phyloP scores from a whole-genome alignment of 345 rosid species.

The Alliaria petiolata region DNA sequence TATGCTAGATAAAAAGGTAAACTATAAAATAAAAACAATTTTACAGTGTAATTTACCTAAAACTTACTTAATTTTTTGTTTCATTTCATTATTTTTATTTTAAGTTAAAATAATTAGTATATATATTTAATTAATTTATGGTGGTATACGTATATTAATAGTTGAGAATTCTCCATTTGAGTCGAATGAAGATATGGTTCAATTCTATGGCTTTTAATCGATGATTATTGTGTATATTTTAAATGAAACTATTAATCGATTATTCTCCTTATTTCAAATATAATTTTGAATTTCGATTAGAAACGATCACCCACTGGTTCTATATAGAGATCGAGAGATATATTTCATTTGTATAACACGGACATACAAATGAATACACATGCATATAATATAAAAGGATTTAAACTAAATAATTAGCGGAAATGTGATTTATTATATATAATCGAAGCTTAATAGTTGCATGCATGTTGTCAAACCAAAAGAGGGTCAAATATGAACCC shows the following conservation, averaged over 20 bases:
- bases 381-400: background rate
- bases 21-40: background rate
- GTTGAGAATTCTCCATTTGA: background rate
- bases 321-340: background rate
- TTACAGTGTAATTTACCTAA: background rate
- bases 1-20: background rate
- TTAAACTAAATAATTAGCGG: background rate
- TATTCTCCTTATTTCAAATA: background rate
- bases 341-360: background rate
- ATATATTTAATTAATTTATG: background rate
- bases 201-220: background rate
- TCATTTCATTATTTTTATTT: background rate
- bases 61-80: background rate
- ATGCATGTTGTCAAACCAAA: conserved; percentile 22
- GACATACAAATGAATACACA: background rate
- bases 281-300: background rate
- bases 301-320: background rate
- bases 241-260: background rate
- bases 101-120: background rate
- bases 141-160: background rate
- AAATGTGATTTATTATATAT: conserved; percentile 22
- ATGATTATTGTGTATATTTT: background rate
- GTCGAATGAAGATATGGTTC: background rate
- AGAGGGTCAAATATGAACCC: conserved; percentile 24
- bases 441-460: conserved; percentile 11